phyloP scores from a whole-genome alignment of 768 basidiomycete genomes.

The Paxillus ammoniavirescens region DNA sequence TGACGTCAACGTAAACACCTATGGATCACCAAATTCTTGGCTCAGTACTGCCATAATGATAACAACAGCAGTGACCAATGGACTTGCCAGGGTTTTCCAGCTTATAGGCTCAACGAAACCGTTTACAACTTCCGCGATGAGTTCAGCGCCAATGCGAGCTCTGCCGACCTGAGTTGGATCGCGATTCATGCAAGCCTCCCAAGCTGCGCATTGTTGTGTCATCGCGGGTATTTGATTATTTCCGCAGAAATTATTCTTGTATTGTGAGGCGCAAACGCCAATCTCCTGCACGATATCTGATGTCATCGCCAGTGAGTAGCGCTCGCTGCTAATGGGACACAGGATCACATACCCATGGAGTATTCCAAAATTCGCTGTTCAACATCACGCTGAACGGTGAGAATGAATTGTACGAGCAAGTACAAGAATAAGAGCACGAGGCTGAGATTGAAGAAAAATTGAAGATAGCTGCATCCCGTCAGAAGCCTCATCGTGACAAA shows the following conservation, averaged over 20 bases:
- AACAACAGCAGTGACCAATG: slow-evolving; percentile 4
- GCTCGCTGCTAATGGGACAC: slow-evolving; percentile 12
- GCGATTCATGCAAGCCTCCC: slow-evolving; percentile 95
- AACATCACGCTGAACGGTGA: slow-evolving; percentile 89
- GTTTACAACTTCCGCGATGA: slow-evolving; percentile 94
- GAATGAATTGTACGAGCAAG: slow-evolving; percentile 80
- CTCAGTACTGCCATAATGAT: slow-evolving; percentile 14
- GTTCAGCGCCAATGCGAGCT: slow-evolving; percentile 88
- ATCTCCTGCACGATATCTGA: slow-evolving; percentile 93
- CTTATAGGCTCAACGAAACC: slow-evolving; percentile 96
- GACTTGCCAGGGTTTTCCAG: slow-evolving; percentile 90
- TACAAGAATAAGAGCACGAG: slow-evolving; percentile 83
- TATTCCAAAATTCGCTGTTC: slow-evolving; percentile 84
- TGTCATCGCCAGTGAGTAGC: slow-evolving; percentile 16
- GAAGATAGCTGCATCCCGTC: slow-evolving; percentile 65
- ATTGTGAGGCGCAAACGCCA: slow-evolving; percentile 75
- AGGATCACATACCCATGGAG: slow-evolving; percentile 63
- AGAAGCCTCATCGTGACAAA: slow-evolving; percentile 13
- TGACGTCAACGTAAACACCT: slow-evolving; percentile 77
- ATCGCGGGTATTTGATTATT: slow-evolving; percentile 80
- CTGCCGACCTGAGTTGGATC: slow-evolving; percentile 89
- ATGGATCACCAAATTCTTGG: slow-evolving; percentile 14
- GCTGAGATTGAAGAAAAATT: slow-evolving; percentile 91
- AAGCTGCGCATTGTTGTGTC: slow-evolving; percentile 79
- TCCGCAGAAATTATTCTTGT: slow-evolving; percentile 82